Base-by-base conservation (phyloP, 192 early-diverging fungal species). In the Backusella macrospora region DNA sequence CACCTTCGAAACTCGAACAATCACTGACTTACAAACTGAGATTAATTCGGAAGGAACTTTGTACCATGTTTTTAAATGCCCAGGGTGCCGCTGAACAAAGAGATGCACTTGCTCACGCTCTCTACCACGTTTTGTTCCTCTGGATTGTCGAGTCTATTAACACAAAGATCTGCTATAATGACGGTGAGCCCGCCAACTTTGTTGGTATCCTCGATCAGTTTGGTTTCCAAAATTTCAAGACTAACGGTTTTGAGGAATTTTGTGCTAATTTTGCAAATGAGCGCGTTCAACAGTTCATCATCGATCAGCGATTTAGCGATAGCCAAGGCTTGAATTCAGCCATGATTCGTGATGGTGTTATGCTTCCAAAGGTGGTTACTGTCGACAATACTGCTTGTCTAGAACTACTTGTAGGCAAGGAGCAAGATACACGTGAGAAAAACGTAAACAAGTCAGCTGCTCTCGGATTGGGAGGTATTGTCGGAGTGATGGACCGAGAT, bases 71-170 rank as follows among this genome's bases (percentile, higher is more conserved):
- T 64, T 81, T 99, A 65, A 92, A 95, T 73, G 84, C 89, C 14
- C 89, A 89, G 21, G 90, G 89, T 38, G 96, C 97, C 0, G 64
- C 74, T 13, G 81, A 86, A 55, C 96, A 97, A 78, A 90, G 96
- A 34, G 95, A 99, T 73, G 80, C 86, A 3, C 84, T 99, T 3
- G 91, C 95, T 3, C 85, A 86, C 63, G 84, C 92, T 8, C 87
- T 99, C n/a, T 99, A 97, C 78, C 90, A 89, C 37, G 88, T 97
- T 6, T 73, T 97, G 9, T 96, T 96, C 79, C 85, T 87, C 18
- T 98, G 95, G 91, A 77, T 99, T n/a, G 86, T 96, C 8, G 96
- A 97, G 78, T 90, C 92, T 71, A 89, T 97, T 74, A 99, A 99
- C 85, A 85, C 85, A 29, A 89, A 91, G 23, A 80, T 97, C 21